A percentile compares a stretch with the other conserved stretches of the same genome.
These are phyloP conservation scores for Fusarium secorum DNA, from an alignment of 2,329 filamentous ascomycete genomes.

Conservation along the genomic window DNA sequence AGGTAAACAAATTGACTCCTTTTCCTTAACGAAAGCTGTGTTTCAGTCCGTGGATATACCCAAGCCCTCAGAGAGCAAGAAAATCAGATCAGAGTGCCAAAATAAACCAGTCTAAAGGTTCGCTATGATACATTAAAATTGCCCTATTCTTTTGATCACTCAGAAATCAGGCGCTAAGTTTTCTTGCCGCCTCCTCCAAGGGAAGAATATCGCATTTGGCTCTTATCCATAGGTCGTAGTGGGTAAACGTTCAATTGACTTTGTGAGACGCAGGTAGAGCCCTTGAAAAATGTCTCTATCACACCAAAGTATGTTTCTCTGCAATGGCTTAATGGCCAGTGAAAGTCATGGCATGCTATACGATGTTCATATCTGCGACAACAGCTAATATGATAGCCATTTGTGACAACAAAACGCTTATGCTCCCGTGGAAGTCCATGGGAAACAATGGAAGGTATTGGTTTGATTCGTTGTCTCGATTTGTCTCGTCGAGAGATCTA, in stretches of 20 bases:
- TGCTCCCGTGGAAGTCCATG: not conserved
- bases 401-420: no score
- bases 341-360: not conserved
- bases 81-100: not conserved
- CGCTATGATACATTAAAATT: not conserved
- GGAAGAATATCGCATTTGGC: not conserved
- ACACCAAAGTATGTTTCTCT: not conserved
- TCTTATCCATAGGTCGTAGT: not conserved
- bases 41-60: not conserved
- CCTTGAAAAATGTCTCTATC: not conserved
- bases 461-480: not conserved
- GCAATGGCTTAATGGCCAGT: not conserved
- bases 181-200: not conserved
- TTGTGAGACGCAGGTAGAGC: not conserved
- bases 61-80: not conserved
- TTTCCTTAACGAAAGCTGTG: not conserved
- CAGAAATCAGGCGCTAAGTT: not conserved
- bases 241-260: not conserved
- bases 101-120: not conserved
- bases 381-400: not conserved
- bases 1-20: not conserved
- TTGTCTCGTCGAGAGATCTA: not conserved
- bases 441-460: not conserved
- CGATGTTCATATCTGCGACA: not conserved
- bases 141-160: not conserved